These are phyloP conservation scores for Camelina neglecta DNA, from an alignment of 345 rosid species.

Conservation along the genomic window DNA sequence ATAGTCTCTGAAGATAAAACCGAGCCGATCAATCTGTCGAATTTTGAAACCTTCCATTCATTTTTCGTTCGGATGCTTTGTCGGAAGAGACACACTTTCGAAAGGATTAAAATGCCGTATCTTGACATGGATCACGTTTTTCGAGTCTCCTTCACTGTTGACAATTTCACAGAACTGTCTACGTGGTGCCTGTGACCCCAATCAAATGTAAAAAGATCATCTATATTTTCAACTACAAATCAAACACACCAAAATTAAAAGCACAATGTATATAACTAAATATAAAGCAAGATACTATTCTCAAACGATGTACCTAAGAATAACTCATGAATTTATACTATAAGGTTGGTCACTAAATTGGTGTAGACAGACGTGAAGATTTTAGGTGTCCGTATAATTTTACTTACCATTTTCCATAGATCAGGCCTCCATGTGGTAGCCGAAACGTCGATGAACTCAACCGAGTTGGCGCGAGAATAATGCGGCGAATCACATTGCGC, in stretches of 20 bases:
- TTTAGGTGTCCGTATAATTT: not conserved
- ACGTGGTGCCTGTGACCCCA: conserved; percentile 68
- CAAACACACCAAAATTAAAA: not conserved
- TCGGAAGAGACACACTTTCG: conserved; percentile 72
- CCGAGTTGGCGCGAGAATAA: conserved; percentile 44
- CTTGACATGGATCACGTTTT: conserved; percentile 49
- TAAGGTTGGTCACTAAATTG: not conserved
- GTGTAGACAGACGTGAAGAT: not conserved
- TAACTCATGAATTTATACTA: not conserved
- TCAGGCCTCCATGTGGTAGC: conserved; percentile 50
- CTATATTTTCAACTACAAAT: not conserved
- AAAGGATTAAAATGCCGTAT: conserved; percentile 61
- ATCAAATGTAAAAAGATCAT: not conserved
- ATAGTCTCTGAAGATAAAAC: conserved; percentile 7
- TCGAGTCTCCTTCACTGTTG: conserved; percentile 39
- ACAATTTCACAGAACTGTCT: conserved; percentile 45
- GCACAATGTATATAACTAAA: not conserved
- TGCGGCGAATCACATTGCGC: conserved; percentile 47
- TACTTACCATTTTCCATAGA: conserved; percentile 69
- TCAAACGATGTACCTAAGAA: not conserved
- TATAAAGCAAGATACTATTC: not conserved
- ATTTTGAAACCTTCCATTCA: not conserved
- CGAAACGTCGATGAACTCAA: conserved; percentile 56
- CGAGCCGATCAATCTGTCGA: not conserved
- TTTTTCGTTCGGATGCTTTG: conserved; percentile 17